Evolutionary conservation across 441 rosid genomes (phyloP).

Genomic region (Raphanus hybrid): DNA sequence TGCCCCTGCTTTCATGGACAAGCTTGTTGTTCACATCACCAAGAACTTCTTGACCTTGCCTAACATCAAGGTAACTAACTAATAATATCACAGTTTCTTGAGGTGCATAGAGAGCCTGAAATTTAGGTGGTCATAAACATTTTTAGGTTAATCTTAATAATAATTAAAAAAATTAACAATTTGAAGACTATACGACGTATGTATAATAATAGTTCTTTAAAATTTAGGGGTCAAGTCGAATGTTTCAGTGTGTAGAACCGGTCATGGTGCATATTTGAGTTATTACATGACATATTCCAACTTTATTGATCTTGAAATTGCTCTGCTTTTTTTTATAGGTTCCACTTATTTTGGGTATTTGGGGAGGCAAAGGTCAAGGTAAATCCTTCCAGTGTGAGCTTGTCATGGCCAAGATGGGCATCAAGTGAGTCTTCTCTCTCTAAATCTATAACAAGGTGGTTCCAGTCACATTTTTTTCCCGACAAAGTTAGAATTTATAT

Average conservation of each 20-base stretch:
- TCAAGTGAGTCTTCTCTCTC: conserved; percentile 64
- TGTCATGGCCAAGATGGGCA: conserved; percentile 97
- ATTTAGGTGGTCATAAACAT: neutral
- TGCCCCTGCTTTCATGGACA: conserved; percentile 99
- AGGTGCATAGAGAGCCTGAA: neutral
- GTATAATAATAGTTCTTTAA: neutral
- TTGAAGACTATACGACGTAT: neutral
- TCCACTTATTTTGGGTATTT: conserved; percentile 94
- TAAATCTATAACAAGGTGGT: neutral
- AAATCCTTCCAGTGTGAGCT: conserved; percentile 99
- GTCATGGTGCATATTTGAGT: conserved; percentile 4
- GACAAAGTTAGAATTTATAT: too few species aligned
- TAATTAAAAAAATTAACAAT: neutral
- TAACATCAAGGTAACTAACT: conserved; percentile 74
- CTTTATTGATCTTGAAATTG: conserved; percentile 15
- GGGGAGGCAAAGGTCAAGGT: conserved; percentile 99
- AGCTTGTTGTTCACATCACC: conserved; percentile 90
- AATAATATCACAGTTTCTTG: neutral
- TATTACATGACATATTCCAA: conserved; percentile 6
- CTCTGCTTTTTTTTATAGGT: conserved; percentile 44
- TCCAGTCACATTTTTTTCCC: neutral
- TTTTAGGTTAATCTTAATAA: neutral
- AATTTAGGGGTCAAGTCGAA: too few species aligned
- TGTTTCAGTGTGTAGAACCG: too few species aligned
- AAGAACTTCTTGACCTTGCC: conserved; percentile 96